Evolutionary conservation across 2,329 filamentous ascomycete genomes (phyloP), one percentile per base, ranked within the genome.

Genomic region (Fusarium phyllophilum): DNA sequence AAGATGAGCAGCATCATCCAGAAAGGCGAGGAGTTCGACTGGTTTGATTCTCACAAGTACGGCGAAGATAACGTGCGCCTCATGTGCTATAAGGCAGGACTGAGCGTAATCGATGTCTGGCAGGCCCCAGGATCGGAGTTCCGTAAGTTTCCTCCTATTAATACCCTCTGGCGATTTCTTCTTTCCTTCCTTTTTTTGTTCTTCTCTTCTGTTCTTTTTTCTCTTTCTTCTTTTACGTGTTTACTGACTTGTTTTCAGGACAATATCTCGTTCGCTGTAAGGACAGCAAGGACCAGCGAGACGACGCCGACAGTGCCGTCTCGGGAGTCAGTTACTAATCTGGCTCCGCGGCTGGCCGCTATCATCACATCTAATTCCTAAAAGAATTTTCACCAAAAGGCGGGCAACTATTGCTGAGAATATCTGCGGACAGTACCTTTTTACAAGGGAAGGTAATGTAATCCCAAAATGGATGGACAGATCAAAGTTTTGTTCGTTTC

Each of bases 1-100:
- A 75, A 67, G 22, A 68, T 79, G 34, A 73, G 66, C 6, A 75
- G 75, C 22, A 66, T 68, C 17, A 81, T 84, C 44, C 60, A 70
- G 45, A 58, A 75, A 26, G 83, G 80, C 20, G 77, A 82, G 48
- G 81, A 84, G 64, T 76, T 84, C 22, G 83, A 85, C 68, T 85
- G 83, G 83, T 85, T 85, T 66, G 83, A 85, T 72, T 83, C 83
- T 38, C 83, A 85, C 75, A 85, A 84, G 73, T 84, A 84, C 54
- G 76, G 78, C 52, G 80, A 83, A 70, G 66, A 77, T 8, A 78
- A 78, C 36, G 83, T 85, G 18, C 77, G 77, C 31, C 75, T 81
- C 64, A 85, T 85, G 83, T 84, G 83, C 66, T 77, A 75, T 66
- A 81, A 82, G 75, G 81, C 82, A 45, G 82, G 81, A 52, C 75